phyloP scores from a whole-genome alignment of 768 basidiomycete genomes.

The Panus rudis region DNA sequence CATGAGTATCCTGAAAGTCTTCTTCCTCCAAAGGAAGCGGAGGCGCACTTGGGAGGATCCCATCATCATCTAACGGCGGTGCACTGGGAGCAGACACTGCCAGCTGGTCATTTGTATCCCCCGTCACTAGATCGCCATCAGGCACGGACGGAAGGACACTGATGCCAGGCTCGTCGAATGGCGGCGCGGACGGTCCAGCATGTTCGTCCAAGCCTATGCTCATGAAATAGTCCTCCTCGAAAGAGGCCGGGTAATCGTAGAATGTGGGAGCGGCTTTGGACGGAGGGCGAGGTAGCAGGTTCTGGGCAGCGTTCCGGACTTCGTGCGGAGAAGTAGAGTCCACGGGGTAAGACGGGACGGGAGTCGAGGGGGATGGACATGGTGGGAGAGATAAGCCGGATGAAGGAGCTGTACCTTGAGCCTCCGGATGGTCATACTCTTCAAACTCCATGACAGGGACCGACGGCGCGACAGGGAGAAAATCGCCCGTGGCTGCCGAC shows the following conservation, averaged over 20 bases:
- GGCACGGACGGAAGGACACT: too few relatives aligned
- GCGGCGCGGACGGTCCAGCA: conserved; percentile 16
- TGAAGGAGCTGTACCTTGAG: too few relatives aligned
- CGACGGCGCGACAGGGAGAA: conserved; percentile 1
- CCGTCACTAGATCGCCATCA: too few relatives aligned
- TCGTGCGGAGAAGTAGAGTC: conserved; percentile 8
- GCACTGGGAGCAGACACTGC: conserved; percentile 6
- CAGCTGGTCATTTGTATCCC: too few relatives aligned
- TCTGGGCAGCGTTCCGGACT: neutral
- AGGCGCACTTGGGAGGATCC: conserved; percentile 4
- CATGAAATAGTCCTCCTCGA: conserved; percentile 22
- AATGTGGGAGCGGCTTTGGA: conserved; percentile 17
- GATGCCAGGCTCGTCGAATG: conserved; percentile 10
- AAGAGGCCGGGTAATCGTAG: conserved; percentile 22
- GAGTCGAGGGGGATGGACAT: neutral
- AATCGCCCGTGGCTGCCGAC: neutral
- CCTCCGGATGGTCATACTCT: too few relatives aligned
- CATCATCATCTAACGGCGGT: conserved; percentile 6
- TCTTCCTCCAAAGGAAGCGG: conserved; percentile 12
- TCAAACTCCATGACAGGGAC: conserved; percentile 17
- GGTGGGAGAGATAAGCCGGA: too few relatives aligned
- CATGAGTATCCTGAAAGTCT: conserved; percentile 7
- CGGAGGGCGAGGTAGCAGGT: conserved; percentile 19
- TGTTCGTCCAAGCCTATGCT: conserved; percentile 12
- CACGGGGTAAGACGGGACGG: conserved; percentile 12